phyloP scores from a whole-genome alignment of 805 yeast species.

The Trichomonascus vanleenenianus region DNA sequence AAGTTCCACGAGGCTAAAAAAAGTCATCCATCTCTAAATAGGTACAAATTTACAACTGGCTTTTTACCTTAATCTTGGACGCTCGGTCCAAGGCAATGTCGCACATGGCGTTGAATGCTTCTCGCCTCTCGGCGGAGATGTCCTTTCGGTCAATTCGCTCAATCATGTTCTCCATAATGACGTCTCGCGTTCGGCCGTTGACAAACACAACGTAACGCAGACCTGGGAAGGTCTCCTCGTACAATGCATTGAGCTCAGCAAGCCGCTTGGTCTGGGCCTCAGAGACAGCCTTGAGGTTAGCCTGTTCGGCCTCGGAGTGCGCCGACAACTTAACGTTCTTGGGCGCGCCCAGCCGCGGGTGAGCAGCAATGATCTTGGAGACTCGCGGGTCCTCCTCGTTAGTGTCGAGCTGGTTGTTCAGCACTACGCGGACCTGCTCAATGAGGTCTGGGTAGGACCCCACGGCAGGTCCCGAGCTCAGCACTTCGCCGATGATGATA shows the following conservation, averaged over 20 bases:
- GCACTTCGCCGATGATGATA: slow-evolving; percentile 24
- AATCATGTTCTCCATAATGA: slow-evolving; percentile 56
- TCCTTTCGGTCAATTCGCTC: slow-evolving; percentile 50
- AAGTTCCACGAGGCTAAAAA: not conserved
- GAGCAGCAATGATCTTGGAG: slow-evolving; percentile 66
- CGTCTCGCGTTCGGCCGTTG: slow-evolving; percentile 65
- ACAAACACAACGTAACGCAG: slow-evolving; percentile 84
- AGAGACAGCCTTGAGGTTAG: slow-evolving; percentile 43
- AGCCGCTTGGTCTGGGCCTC: slow-evolving; percentile 46
- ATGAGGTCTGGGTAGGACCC: slow-evolving; percentile 35
- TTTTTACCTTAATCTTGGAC: slow-evolving; percentile 3
- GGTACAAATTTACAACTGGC: not conserved
- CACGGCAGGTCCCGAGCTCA: not conserved
- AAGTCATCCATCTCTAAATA: not conserved
- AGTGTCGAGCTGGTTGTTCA: slow-evolving; percentile 31
- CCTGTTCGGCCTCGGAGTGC: slow-evolving; percentile 69
- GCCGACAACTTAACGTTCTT: slow-evolving; percentile 38
- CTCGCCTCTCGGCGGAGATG: slow-evolving; percentile 45
- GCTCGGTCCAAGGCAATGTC: slow-evolving; percentile 82
- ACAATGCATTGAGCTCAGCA: slow-evolving; percentile 44
- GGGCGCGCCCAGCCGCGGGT: slow-evolving; percentile 75
- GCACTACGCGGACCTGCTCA: slow-evolving; percentile 34
- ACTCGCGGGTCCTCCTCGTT: slow-evolving; percentile 21
- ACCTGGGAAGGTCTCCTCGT: slow-evolving; percentile 62
- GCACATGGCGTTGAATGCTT: slow-evolving; percentile 83